Conservation (phyloP, 495 filamentous ascomycete species). For the Penicillium coffeae region DNA sequence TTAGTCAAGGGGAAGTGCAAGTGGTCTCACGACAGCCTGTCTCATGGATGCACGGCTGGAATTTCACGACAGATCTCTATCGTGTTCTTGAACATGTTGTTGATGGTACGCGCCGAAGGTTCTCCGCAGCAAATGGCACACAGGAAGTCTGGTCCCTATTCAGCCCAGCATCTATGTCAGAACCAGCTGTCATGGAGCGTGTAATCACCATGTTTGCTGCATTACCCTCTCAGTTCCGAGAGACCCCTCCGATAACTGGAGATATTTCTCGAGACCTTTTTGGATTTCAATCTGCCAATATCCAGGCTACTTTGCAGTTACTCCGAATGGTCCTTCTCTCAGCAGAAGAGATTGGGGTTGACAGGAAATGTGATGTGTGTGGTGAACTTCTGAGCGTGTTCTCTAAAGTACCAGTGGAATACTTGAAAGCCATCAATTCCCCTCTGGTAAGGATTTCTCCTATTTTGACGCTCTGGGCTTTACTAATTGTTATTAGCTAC, state of each 20-base stretch:
- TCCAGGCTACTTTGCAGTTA: slow-evolving; percentile 47
- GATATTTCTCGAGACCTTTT: slow-evolving; percentile 36
- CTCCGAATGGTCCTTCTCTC: slow-evolving; percentile 48
- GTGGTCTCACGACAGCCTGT: slow-evolving; percentile 18
- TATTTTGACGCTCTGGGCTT: not conserved
- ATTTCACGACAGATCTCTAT: slow-evolving; percentile 50
- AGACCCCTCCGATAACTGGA: slow-evolving; percentile 27
- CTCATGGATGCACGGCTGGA: slow-evolving; percentile 50
- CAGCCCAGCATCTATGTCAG: slow-evolving; percentile 21
- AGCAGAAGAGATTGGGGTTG: slow-evolving; percentile 35
- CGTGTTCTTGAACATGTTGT: slow-evolving; percentile 46
- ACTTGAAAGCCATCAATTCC: slow-evolving; percentile 47
- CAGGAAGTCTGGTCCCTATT: slow-evolving; percentile 28
- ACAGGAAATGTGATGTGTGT: slow-evolving; percentile 46
- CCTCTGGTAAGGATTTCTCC: slow-evolving; percentile 29
- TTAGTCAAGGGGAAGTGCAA: slow-evolving; percentile 6
- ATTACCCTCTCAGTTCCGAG: slow-evolving; percentile 37
- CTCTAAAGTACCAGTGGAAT: slow-evolving; percentile 39
- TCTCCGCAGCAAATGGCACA: slow-evolving; percentile 25
- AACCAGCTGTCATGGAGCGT: slow-evolving; percentile 33
- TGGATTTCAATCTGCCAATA: slow-evolving; percentile 52
- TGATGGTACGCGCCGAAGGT: slow-evolving; percentile 27
- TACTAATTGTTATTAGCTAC: slow-evolving; percentile 23
- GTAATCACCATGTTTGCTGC: slow-evolving; percentile 37
- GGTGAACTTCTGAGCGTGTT: slow-evolving; percentile 45